Conservation (phyloP, 1,284 basidiomycete species). For the Ceratobasidium sp. region DNA sequence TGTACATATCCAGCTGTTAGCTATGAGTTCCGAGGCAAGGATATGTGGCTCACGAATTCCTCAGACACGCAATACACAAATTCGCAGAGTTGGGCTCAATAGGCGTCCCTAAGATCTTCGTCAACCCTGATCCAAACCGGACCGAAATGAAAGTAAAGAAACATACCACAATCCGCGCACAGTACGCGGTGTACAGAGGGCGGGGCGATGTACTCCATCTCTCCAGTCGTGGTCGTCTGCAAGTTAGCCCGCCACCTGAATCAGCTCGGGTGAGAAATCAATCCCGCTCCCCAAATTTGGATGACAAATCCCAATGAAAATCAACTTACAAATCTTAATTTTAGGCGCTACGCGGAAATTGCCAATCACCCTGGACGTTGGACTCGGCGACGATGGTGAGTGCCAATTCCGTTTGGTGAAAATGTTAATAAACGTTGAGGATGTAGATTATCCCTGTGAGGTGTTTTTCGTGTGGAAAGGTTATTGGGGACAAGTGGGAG, state of each 20-base stretch:
- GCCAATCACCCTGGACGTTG: conserved; percentile 19
- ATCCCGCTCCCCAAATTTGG: conserved; percentile 14
- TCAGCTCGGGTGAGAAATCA: conserved; percentile 18
- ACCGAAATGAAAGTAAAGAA: background rate
- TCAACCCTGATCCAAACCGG: background rate
- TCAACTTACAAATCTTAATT: conserved; percentile 1
- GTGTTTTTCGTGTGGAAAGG: conserved; percentile 94
- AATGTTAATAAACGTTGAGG: conserved; percentile 3
- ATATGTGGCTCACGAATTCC: conserved; percentile 76
- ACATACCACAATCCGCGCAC: conserved; percentile 84
- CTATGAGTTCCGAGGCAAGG: conserved; percentile 27
- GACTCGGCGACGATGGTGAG: conserved; percentile 42
- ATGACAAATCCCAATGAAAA: conserved; percentile 14
- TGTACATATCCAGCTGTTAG: conserved; percentile 51
- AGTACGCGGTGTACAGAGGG: conserved; percentile 81
- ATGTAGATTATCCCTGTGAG: conserved; percentile 86
- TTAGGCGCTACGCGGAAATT: conserved; percentile 18
- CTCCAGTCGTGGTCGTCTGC: conserved; percentile 1
- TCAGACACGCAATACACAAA: conserved; percentile 91
- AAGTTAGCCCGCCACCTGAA: conserved; percentile 37
- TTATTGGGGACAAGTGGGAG: conserved; percentile 94
- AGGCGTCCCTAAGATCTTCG: conserved; percentile 74
- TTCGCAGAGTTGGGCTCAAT: conserved; percentile 97
- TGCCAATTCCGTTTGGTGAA: background rate
- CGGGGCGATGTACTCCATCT: conserved; percentile 80